Percentiles rank a stretch among this genome's conserved stretches.
Evolutionary conservation across 768 basidiomycete genomes (phyloP).

Genomic region (Chalciporus pseudorubinellus): DNA sequence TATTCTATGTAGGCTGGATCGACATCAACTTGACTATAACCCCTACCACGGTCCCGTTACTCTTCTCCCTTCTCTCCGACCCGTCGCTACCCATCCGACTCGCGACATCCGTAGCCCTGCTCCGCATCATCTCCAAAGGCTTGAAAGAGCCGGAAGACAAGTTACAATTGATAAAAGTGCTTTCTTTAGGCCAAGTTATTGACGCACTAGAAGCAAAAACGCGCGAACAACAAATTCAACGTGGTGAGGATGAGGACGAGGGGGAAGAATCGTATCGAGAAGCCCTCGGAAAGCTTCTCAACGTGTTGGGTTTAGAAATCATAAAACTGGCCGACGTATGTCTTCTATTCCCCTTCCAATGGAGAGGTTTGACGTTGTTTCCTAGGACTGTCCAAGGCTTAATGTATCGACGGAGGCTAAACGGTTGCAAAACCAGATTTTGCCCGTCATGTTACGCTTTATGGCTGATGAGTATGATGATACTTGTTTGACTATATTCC

Average conservation of each 20-base stretch:
- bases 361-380: conserved; percentile 3
- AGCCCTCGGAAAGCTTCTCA: conserved; percentile 80
- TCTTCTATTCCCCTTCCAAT: conserved; percentile 1
- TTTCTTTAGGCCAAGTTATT: conserved; percentile 81
- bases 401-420: conserved; percentile 64
- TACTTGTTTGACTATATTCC: conserved; percentile 81
- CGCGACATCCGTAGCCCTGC: conserved; percentile 76
- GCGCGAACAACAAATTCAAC: conserved; percentile 58
- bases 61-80: conserved; percentile 82
- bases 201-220: conserved; percentile 79
- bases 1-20: conserved; percentile 76
- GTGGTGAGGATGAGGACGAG: conserved; percentile 75
- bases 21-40: conserved; percentile 97
- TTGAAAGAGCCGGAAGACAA: conserved; percentile 90
- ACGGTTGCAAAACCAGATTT: conserved; percentile 57
- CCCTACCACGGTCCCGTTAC: conserved; percentile 77
- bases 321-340: conserved; percentile 78
- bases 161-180: conserved; percentile 82
- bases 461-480: conserved; percentile 90
- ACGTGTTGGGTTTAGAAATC: conserved; percentile 78
- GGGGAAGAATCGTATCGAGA: conserved; percentile 89
- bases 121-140: conserved; percentile 87
- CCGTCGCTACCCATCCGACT: conserved; percentile 75
- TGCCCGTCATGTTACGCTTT: conserved; percentile 84
- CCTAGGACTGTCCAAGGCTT: conserved; percentile 59